Percentiles rank a stretch among this genome's conserved stretches.
These are phyloP conservation scores for Nitzschia putrida DNA, from an alignment of 108 stramenopile genomes.

Conservation along the genomic window DNA sequence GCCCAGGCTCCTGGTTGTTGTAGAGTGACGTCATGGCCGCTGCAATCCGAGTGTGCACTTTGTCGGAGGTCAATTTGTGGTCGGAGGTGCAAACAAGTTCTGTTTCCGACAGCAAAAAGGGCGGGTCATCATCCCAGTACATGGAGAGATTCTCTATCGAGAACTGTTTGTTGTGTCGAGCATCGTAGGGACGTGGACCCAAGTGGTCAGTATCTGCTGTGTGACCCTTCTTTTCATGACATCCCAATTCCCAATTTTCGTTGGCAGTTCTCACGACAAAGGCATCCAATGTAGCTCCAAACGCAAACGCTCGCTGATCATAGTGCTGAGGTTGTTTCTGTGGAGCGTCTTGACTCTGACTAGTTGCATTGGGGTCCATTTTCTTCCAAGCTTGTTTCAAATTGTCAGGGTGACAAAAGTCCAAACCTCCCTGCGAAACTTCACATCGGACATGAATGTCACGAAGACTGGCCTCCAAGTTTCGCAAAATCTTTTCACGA, in stretches of 20 bases:
- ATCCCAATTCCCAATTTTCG: conserved; percentile 51
- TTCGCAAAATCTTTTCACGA: conserved; percentile 65
- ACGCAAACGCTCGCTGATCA: conserved; percentile 73
- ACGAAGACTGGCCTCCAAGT: conserved; percentile 62
- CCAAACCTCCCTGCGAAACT: conserved; percentile 69
- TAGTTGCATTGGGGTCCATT: neutral
- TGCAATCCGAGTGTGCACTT: conserved; percentile 52
- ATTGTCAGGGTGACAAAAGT: conserved; percentile 44
- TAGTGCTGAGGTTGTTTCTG: conserved; percentile 10
- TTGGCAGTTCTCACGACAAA: conserved; percentile 62
- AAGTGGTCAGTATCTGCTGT: conserved; percentile 29
- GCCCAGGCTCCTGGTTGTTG: conserved; percentile 61
- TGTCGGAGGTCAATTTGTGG: conserved; percentile 50
- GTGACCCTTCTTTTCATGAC: conserved; percentile 36
- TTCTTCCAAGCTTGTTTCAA: neutral
- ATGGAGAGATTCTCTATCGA: conserved; percentile 56
- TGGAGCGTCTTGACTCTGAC: neutral
- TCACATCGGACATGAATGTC: conserved; percentile 81
- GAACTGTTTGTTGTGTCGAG: conserved; percentile 59
- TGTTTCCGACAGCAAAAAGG: conserved; percentile 68
- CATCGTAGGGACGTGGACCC: conserved; percentile 51
- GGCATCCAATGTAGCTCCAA: conserved; percentile 61
- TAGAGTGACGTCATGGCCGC: conserved; percentile 63
- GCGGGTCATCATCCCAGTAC: conserved; percentile 81
- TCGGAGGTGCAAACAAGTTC: conserved; percentile 44